Evolutionary conservation across 768 basidiomycete species (phyloP), one percentile per base, ranked within the genome.

Genomic region (Tephrocybe sp.): DNA sequence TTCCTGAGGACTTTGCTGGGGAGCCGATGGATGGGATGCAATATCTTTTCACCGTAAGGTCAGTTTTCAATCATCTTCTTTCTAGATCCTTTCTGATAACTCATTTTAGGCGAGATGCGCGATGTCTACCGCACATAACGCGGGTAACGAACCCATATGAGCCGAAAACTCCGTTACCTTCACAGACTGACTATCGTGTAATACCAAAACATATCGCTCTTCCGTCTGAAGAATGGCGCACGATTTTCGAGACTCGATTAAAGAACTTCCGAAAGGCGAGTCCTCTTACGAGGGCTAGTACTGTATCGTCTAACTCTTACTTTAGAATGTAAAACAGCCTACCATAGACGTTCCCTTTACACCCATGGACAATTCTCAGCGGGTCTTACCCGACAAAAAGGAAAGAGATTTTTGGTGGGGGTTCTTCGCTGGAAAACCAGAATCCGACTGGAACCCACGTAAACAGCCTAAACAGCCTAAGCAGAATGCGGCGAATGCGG

Each of bases 11-110:
- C 60, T 92, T 86, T 61, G 68, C 80, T 54, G 79, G 72, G 21
- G 77, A 76, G 41, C 89, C 90, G 0, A 64, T 67, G 58, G 85
- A 92, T 66, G 90, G 90, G 2, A 56, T 87, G 76, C 77, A 92
- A 58, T 92, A 92, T 64, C 73, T 92, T 35, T 91, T 92, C 66
- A 81, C 81, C 43, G 90, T 92, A 35, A 79, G 90, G 90, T 89
- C 62, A 44, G 71, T 57, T 6, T 5, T n/a, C n/a, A 43, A 16
- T 34, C 16, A 25, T 51, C 41, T 37, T 18, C 43, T 22, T 18
- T 35, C 27, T n/a, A 15, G 18, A 44, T 47, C 41, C 24, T 43
- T 37, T n/a, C 46, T 26, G 39, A 45, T 12, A 27, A 16, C 46
- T 26, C 44, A 24, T 39, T 51, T 44, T 51, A 92, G 90, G 56